Conservation (phyloP, 2,329 filamentous ascomycete genomes). For the Sporothrix sp. region DNA sequence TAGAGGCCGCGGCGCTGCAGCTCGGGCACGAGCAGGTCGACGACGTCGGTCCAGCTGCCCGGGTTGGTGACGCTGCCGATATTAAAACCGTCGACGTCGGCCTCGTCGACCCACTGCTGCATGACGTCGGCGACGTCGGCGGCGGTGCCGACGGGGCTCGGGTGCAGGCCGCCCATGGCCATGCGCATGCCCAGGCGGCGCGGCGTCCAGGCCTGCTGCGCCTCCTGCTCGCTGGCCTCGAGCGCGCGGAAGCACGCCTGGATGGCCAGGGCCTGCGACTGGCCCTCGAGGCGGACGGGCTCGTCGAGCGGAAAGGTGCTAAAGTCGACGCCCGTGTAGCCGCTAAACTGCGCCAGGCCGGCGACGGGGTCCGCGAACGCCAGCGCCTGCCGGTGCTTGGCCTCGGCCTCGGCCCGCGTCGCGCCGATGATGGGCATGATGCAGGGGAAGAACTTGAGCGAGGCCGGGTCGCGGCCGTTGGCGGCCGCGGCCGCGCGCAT, state of each 20-base stretch:
- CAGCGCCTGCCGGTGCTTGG: slow-evolving; percentile 17
- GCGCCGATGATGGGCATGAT: slow-evolving; percentile 18
- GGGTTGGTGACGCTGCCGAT: slow-evolving; percentile 40
- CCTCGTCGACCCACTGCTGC: slow-evolving; percentile 57
- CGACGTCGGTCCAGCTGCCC: slow-evolving; percentile 55
- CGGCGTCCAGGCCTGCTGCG: slow-evolving; percentile 15
- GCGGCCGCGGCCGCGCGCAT: slow-evolving; percentile 12
- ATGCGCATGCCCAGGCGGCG: slow-evolving; percentile 17
- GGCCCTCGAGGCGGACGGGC: slow-evolving; percentile 12
- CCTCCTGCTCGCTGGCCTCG: not conserved
- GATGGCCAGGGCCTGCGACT: slow-evolving; percentile 6
- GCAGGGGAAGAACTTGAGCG: slow-evolving; percentile 18
- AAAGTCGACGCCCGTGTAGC: slow-evolving; percentile 21
- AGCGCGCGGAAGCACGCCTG: slow-evolving; percentile 10
- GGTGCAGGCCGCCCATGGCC: slow-evolving; percentile 18
- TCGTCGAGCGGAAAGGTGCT: slow-evolving; percentile 20
- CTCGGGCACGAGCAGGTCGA: slow-evolving; percentile 54
- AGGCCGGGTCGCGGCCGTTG: slow-evolving; percentile 16
- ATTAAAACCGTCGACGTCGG: slow-evolving; percentile 67
- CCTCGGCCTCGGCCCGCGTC: slow-evolving; percentile 19
- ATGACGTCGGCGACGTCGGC: slow-evolving; percentile 56
- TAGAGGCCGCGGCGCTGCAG: slow-evolving; percentile 40
- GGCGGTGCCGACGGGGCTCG: slow-evolving; percentile 49
- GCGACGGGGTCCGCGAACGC: slow-evolving; percentile 17
- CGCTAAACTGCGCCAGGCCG: slow-evolving; percentile 20